Base-by-base conservation (phyloP, 192 early-diverging fungal species). In the Funneliformis geosporum region DNA sequence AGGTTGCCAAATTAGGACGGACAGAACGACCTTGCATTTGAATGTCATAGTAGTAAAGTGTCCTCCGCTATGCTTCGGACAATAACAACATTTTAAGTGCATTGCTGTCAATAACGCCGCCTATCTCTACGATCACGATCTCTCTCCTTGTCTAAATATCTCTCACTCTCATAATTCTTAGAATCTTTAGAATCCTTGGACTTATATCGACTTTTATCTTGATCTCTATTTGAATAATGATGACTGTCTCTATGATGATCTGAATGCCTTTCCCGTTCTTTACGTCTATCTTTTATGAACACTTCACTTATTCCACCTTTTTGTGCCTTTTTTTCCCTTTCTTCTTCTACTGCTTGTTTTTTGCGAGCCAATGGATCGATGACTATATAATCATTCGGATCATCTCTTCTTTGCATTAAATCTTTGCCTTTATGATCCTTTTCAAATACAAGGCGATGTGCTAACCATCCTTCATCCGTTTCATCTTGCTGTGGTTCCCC, bases 381-480 rank as follows among this genome's bases (percentile, higher is more conserved):
- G 39, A 92, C 91, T 5, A 91, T 83, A 80, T 90, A 92, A 73
- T 92, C 92, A 70, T 92, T 86, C 0, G 88, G 85, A 16, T 84
- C 89, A 73, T 84, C 90, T 59, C 82, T 85, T 76, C 83, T 85
- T 66, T 84, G 84, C 77, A 84, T 85, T 27, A 88, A 69, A 72
- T 91, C 90, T 43, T 87, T 89, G 43, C 88, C 90, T 46, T 86
- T 88, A 33, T 85, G 79, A 82, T 94, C 92, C 76, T 92, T 94
- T 80, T 86, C 86, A 84, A 96, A 96, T 5, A 90, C 85, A 7
- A 98, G 86, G 18, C 88, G 88, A 73, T 95, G 93, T 12, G 86
- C 82, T 81, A 96, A 89, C 97, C 97, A 98, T 39, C 88, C 90
- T 46, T 90, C 78, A 46, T 82, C 86, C 0, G 46, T 87, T 4